Evolutionary conservation across 2,329 filamentous ascomycete species (phyloP).

Genomic region (Microdochium nivale): DNA sequence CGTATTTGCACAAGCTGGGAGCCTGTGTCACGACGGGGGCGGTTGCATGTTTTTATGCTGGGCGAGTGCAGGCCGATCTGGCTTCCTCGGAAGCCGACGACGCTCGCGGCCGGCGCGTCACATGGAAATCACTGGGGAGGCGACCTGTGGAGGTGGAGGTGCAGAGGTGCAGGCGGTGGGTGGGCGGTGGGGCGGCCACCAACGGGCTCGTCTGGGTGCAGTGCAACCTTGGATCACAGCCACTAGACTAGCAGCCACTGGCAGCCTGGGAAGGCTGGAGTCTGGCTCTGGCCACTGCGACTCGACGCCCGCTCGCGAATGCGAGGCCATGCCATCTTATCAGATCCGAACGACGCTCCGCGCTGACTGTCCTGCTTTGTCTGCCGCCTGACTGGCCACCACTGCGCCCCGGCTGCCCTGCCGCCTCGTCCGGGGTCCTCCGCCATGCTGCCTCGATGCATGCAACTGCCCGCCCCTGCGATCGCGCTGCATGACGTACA

Average conservation of each 20-base stretch:
- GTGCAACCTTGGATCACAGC: no score
- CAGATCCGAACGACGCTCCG: slow-evolving; percentile 1
- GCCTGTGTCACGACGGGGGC: no score
- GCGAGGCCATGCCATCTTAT: slow-evolving; percentile 4
- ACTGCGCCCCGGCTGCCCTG: not conserved
- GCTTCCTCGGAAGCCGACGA: not conserved
- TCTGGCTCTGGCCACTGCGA: no score
- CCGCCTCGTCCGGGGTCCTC: no score
- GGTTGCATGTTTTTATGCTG: no score
- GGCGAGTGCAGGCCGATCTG: not conserved
- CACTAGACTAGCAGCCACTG: no score
- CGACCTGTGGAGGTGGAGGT: not conserved
- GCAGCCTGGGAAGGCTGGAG: not conserved
- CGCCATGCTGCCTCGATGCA: not conserved
- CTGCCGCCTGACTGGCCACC: not conserved
- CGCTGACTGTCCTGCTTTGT: slow-evolving; percentile 1
- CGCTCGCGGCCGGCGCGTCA: not conserved
- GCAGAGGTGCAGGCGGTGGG: not conserved
- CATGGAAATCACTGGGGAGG: not conserved
- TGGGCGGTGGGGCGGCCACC: not conserved
- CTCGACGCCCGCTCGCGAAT: not conserved
- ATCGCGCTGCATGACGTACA: not conserved
- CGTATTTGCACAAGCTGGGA: no score
- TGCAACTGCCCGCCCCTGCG: not conserved
- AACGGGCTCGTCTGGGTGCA: no score